Percentiles rank a stretch among this genome's conserved stretches.
Conservation (phyloP, 169 alveolate species). For the Theileria orientalis region DNA sequence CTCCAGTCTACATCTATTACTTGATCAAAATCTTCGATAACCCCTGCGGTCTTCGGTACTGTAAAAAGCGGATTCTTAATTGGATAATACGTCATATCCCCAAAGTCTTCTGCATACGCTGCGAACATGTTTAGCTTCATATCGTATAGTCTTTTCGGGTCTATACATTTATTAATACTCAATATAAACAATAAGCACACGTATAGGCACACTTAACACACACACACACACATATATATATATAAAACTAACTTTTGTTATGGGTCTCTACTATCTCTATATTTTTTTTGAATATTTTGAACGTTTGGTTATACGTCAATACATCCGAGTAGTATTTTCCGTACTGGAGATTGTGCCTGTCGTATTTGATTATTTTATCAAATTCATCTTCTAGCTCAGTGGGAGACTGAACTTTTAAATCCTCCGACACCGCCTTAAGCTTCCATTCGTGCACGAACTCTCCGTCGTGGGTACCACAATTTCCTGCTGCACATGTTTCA, state of each 20-base stretch:
- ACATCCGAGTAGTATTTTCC: slow-evolving; percentile 25
- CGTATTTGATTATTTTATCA: slow-evolving; percentile 38
- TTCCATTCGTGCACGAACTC: slow-evolving; percentile 29
- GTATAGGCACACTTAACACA: slow-evolving; percentile 11
- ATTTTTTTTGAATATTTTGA: slow-evolving; percentile 28
- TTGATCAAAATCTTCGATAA: slow-evolving; percentile 4
- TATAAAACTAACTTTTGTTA: slow-evolving; percentile 25
- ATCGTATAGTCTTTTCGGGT: not conserved
- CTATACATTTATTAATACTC: too few species aligned
- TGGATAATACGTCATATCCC: not conserved
- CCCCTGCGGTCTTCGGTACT: slow-evolving; percentile 5
- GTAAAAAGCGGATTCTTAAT: not conserved
- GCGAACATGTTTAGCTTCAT: not conserved
- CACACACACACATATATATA: not conserved
- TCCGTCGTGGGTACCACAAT: not conserved
- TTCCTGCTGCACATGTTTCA: not conserved
- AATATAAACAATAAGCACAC: not conserved
- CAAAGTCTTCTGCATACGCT: not conserved
- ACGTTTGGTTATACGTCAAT: slow-evolving; percentile 38
- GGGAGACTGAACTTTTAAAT: not conserved
- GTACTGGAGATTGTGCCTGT: slow-evolving; percentile 19
- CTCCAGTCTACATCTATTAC: slow-evolving; percentile 67
- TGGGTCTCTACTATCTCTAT: slow-evolving; percentile 44
- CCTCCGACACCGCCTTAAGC: not conserved
- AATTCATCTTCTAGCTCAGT: slow-evolving; percentile 25